A percentile compares a stretch with the other conserved stretches of the same genome.
Evolutionary conservation across 225 moss, liverwort and hornwort species (phyloP).

Genomic region (Rhytidiadelphus loreus): DNA sequence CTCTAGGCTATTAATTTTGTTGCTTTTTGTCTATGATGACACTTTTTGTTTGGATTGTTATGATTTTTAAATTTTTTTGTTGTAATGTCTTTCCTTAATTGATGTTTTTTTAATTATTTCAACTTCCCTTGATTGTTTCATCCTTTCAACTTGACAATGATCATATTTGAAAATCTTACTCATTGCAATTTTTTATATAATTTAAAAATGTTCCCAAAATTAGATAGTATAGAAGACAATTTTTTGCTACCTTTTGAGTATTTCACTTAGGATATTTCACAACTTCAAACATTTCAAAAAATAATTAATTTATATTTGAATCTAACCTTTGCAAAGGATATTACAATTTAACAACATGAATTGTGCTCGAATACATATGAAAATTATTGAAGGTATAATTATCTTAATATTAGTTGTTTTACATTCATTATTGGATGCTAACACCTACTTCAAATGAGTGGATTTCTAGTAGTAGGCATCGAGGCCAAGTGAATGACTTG

Average conservation of each 20-base stretch:
- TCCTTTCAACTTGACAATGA: not conserved
- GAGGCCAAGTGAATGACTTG: not conserved
- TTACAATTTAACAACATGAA: not conserved
- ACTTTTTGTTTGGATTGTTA: not conserved
- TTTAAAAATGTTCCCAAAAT: not conserved
- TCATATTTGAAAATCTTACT: not conserved
- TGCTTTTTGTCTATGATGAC: not conserved
- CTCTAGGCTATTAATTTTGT: too few relatives aligned
- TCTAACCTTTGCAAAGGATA: not conserved
- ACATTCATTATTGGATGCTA: not conserved
- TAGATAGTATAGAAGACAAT: fast-evolving
- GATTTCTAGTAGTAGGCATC: not conserved
- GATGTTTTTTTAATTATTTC: not conserved
- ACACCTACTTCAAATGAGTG: not conserved
- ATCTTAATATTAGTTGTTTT: not conserved
- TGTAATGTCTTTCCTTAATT: too few relatives aligned
- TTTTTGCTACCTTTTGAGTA: fast-evolving
- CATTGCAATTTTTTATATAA: not conserved
- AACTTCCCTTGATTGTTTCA: fast-evolving
- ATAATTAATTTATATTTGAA: not conserved
- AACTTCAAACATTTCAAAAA: not conserved
- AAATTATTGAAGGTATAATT: not conserved
- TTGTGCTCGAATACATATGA: not conserved
- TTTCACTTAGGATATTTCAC: not conserved
- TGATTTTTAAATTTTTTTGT: not conserved